Evolutionary conservation across 2,329 filamentous ascomycete species (phyloP), one percentile per base, ranked within the genome.

Genomic region (Epichloe aotearoae): DNA sequence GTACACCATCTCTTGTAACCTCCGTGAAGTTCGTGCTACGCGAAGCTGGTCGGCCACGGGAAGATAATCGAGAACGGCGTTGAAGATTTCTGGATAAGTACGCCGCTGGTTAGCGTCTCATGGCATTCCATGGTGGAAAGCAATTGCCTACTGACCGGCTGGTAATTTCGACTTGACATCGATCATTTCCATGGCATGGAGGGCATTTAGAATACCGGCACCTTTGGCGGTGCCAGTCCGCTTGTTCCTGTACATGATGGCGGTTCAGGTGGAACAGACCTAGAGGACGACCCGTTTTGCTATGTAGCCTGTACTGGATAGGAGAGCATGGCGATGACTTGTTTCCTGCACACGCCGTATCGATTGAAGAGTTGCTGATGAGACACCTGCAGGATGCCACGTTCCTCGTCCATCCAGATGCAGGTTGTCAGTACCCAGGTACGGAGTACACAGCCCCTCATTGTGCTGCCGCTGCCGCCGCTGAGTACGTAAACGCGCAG

Each of bases 1-100:
- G 68, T 97, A 98, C 3, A 96, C 90, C 90, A 98, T 98, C 69
- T 98, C 93, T 63, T 86, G 84, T 76, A 97, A 80, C 54, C 88
- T 86, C 62, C 80, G 85, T 52, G 88, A 95, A 23, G 86, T 83
- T 55, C 84, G 83, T 43, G 93, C 91, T 63, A 88, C 91, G 58
- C 82, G 81, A 64, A 97, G 79, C 61, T 95, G 83, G 66, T 96
- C 91, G 53, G 84, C 73, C 30, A 95, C 78, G 39, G 88, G 85
- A 39, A 97, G 80, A 69, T 94, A 89, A 64, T 96, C 88, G 62
- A 98, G 79, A 57, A 98, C 89, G 0, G 82, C 78, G 33, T 85
- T 84, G 59, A 97, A 80, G 58, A 97, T 88, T 71, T 97, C 91
- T 88, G 51, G 2, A 15, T 1, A 38, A n/a, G 15, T 20, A 26